A percentile compares a stretch with the other conserved stretches of the same genome.
Evolutionary conservation across 73 alveolate genomes (phyloP).

Genomic region (Paramecium bursaria): DNA sequence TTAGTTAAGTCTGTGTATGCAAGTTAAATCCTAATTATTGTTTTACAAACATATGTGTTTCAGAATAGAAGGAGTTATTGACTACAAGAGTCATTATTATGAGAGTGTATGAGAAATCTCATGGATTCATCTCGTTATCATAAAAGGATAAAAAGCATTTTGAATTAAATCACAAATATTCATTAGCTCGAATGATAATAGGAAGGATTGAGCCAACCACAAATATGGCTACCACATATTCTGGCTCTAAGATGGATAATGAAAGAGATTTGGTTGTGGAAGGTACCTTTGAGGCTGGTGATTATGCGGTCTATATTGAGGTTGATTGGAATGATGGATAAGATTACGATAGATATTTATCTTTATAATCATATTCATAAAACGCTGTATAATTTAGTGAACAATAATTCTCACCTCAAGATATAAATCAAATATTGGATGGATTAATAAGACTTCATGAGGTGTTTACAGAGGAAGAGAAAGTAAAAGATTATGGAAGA

Average conservation of each 20-base stretch:
- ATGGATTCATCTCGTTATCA: conserved; percentile 76
- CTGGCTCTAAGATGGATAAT: conserved; percentile 83
- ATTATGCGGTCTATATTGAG: conserved; percentile 87
- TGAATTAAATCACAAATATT: conserved; percentile 80
- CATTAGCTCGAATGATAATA: conserved; percentile 69
- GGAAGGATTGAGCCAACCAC: conserved; percentile 61
- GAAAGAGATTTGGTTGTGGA: conserved; percentile 91
- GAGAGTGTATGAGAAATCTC: conserved; percentile 62
- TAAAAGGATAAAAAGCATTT: conserved; percentile 75
- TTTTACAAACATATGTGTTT: conserved; percentile 73
- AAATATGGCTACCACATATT: conserved; percentile 77
- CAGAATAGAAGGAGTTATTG: conserved; percentile 68
- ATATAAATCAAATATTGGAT: conserved; percentile 28
- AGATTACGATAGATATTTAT: conserved; percentile 62
- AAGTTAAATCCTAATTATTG: conserved; percentile 81
- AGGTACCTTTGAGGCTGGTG: conserved; percentile 83
- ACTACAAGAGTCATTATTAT: conserved; percentile 72
- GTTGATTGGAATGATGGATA: conserved; percentile 77
- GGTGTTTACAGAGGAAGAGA: conserved; percentile 46
- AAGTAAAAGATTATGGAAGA: conserved; percentile 38
- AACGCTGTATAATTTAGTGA: conserved; percentile 64
- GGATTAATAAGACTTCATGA: conserved; percentile 63
- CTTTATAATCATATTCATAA: conserved; percentile 56
- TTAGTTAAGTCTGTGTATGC: conserved; percentile 88
- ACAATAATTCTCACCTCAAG: neutral